phyloP scores from a whole-genome alignment of 2,329 filamentous ascomycete genomes.

The Aspergillus eucalypticola region DNA sequence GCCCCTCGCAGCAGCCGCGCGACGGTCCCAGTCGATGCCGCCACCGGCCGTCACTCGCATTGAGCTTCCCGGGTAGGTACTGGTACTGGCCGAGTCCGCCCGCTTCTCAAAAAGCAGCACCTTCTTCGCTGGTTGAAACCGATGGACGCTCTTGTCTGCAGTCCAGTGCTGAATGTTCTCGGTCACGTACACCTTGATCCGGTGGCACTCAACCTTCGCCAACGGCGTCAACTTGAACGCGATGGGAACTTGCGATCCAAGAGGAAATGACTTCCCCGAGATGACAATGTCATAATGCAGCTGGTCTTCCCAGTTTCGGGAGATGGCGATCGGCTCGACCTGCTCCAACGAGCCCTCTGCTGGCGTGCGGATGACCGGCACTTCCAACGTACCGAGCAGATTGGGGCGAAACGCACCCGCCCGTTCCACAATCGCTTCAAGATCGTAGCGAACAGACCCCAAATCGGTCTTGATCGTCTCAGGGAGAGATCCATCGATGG shows the following conservation, averaged over 20 bases:
- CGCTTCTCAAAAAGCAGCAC: conserved; percentile 85
- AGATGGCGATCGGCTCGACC: conserved; percentile 91
- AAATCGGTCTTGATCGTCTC: conserved; percentile 88
- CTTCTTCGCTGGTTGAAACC: conserved; percentile 80
- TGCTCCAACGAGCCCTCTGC: conserved; percentile 86
- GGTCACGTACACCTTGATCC: conserved; percentile 87
- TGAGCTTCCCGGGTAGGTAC: conserved; percentile 72
- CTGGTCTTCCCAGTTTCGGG: conserved; percentile 91
- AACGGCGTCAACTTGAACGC: conserved; percentile 91
- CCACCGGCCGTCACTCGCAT: conserved; percentile 77
- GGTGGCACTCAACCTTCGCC: conserved; percentile 89
- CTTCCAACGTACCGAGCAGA: conserved; percentile 76
- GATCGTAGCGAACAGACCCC: conserved; percentile 82
- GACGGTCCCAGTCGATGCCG: conserved; percentile 67
- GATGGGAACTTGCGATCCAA: conserved; percentile 84
- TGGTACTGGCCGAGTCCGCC: conserved; percentile 73
- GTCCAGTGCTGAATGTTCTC: conserved; percentile 92
- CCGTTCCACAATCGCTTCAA: conserved; percentile 81
- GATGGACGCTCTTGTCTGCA: conserved; percentile 77
- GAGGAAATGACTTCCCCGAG: conserved; percentile 89
- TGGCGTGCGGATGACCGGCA: conserved; percentile 79
- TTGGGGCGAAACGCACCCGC: conserved; percentile 89
- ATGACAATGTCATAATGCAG: conserved; percentile 95
- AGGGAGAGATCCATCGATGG: conserved; percentile 71
- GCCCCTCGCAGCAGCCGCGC: conserved; percentile 57